Base-by-base conservation (phyloP, 176 grass and related monocot genomes). In the Ensete ventricosum region DNA sequence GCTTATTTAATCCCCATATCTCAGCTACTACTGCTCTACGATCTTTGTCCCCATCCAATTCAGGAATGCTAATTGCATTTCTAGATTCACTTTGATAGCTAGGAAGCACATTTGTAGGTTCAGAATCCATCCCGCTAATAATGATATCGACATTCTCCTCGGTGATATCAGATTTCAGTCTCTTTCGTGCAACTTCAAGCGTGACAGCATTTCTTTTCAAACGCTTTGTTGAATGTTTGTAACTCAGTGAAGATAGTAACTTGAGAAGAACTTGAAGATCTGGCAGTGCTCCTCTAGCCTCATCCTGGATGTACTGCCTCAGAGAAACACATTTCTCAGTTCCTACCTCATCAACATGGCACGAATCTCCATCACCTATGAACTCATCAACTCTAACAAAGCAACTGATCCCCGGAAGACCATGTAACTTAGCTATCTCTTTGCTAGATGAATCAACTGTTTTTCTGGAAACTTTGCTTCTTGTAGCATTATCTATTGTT, bases 211-310 rank as follows among this genome's bases (percentile, higher is more conserved):
- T 69, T 76, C 86, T 93, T 76, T 92, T 88, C 64, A 22, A 70
- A 63, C 66, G 77, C 53, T 27, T 75, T 75, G 65, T 65, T 63
- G 86, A 76, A 86, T 79, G 71, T 76, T 82, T 88, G 77, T 79
- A 81, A 82, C 89, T 78, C 49, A 80, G 57, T 79, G 83, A 86
- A 62, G 89, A 92, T 13, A 97, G 83, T 81, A 97, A 84, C 84
- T 97, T 97, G n/a, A 93, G 78, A 55, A 92, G 70, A 29, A 97
- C 89, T 88, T 97, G 93, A 14, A 85, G 85, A 83, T 97, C 93
- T 85, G 93, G 90, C 60, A 97, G 83, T 72, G 77, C 77, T 76
- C 73, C 85, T 22, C 84, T 89, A 22, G 90, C 73, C 62, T 86
- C 85, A 69, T 96, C 87, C 80, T 90, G 85, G 77, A 96, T 88